A percentile compares a stretch with the other conserved stretches of the same genome.
phyloP scores from a whole-genome alignment of 192 early-diverging fungal genomes.

The Radiomyces spectabilis region DNA sequence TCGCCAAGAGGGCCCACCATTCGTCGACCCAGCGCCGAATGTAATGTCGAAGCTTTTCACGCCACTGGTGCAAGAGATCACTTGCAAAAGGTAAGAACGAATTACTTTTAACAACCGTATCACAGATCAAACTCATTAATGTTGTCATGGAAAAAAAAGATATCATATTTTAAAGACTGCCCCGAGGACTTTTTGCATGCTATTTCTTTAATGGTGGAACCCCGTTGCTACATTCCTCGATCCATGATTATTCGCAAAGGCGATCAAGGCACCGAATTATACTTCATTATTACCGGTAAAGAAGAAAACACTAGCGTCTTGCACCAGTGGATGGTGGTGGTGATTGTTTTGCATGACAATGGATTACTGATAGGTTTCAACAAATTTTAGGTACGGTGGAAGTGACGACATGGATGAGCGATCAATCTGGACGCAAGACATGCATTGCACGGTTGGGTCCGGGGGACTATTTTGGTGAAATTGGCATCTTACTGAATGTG shows the following conservation, averaged over 20 bases:
- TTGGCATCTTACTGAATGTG: slow-evolving; percentile 35
- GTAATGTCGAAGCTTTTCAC: slow-evolving; percentile 9
- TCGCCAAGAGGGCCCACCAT: not conserved
- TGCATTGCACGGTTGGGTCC: slow-evolving; percentile 27
- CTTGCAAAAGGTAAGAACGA: slow-evolving; percentile 11
- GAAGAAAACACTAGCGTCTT: not conserved
- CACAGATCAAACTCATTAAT: not conserved
- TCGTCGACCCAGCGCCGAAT: not conserved
- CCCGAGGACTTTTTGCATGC: slow-evolving; percentile 34
- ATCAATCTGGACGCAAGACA: too few species aligned
- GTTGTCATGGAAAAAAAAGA: slow-evolving; percentile 21
- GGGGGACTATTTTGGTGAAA: slow-evolving; percentile 47
- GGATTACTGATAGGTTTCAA: too few species aligned
- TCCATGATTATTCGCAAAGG: slow-evolving; percentile 53
- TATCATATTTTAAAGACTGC: slow-evolving; percentile 35
- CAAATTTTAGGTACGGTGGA: slow-evolving; percentile 3
- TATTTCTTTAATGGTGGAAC: slow-evolving; percentile 34
- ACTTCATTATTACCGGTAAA: slow-evolving; percentile 62
- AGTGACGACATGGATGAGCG: too few species aligned
- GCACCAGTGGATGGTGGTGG: too few species aligned
- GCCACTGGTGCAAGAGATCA: not conserved
- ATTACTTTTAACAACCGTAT: not conserved
- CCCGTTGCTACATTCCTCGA: slow-evolving; percentile 45
- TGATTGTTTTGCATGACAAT: too few species aligned
- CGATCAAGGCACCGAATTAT: slow-evolving; percentile 60